Base-by-base conservation (phyloP, 2,329 filamentous ascomycete species). In the Cercospora zeina region DNA sequence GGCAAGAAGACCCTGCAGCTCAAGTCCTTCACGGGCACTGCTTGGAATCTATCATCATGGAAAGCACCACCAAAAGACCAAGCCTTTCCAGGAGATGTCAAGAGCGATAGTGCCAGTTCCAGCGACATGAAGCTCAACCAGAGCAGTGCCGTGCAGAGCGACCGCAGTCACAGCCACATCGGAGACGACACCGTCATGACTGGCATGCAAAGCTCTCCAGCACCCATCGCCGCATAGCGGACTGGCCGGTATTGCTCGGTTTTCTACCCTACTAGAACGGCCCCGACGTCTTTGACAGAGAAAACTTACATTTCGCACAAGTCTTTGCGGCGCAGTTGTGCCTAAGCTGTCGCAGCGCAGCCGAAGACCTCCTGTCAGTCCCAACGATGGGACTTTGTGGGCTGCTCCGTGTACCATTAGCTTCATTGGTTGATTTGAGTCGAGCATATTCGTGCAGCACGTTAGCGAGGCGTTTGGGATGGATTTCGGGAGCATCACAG, bases 21-120 rank as follows among this genome's bases (percentile, higher is more conserved):
- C 69, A 96, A 96, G 82, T 96, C 89, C 76, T 97, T 97, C 75
- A 97, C 93, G 0, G 93, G 93, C 58, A 85, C 91, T 14, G 74
- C 85, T 33, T 97, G 93, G 92, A 85, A 89, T 66, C 83, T 96
- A 51, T 84, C 87, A 19, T 87, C 90, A 59, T 97, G 93, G 92
- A 87, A 87, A 57, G 89, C 91, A 34, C 89, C 89, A n/a, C 54
- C 62, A 4, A 66, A 68, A 16, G 65, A 70, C 37, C 84, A 86
- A 70, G 85, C 85, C 67, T 79, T 81, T 72, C 83, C 86, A 71
- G 85, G 85, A 66, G 88, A 89, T 54, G 79, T 83, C 53, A 82
- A 82, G 69, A 85, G 80, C 62, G 80, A 85, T 64, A 80, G 79
- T 59, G 81, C 80, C 5, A 80, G 79, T 27, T 83, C 83, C 37